Conservation (phyloP, 805 yeast species). For the Barnettozyma californica region DNA sequence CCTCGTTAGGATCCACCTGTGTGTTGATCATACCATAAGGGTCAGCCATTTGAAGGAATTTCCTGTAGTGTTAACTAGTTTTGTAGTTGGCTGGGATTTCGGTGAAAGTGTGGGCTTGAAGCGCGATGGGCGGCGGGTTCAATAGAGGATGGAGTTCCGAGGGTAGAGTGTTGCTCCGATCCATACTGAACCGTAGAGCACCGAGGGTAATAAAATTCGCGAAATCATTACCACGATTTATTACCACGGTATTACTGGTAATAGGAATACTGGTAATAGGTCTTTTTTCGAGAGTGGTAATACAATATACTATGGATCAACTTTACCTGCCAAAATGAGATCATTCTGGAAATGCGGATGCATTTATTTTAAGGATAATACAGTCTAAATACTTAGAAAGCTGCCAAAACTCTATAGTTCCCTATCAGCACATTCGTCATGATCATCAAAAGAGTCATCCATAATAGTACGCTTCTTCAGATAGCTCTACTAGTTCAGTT, state of each 20-base stretch:
- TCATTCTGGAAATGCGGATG: neutral
- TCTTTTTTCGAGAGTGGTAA: neutral
- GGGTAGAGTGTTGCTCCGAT: neutral
- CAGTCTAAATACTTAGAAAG: neutral
- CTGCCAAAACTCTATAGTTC: neutral
- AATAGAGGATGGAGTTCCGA: neutral
- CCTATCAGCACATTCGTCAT: neutral
- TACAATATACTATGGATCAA: neutral
- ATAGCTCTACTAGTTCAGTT: neutral
- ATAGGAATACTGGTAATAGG: neutral
- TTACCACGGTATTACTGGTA: neutral
- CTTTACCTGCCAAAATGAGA: neutral
- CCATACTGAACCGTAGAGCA: neutral
- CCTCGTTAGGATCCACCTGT: slow-evolving; percentile 92
- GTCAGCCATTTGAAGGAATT: slow-evolving; percentile 26
- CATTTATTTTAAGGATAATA: neutral
- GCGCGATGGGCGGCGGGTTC: neutral
- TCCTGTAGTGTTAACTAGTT: no score
- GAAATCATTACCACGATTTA: neutral
- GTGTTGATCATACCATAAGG: slow-evolving; percentile 56
- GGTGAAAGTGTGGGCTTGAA: no score
- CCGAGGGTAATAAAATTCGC: neutral
- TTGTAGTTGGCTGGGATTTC: no score
- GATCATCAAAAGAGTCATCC: neutral
- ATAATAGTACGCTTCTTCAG: neutral